These are phyloP conservation scores for Gossypium raimondii DNA, from an alignment of 345 rosid species.

Conservation along the genomic window DNA sequence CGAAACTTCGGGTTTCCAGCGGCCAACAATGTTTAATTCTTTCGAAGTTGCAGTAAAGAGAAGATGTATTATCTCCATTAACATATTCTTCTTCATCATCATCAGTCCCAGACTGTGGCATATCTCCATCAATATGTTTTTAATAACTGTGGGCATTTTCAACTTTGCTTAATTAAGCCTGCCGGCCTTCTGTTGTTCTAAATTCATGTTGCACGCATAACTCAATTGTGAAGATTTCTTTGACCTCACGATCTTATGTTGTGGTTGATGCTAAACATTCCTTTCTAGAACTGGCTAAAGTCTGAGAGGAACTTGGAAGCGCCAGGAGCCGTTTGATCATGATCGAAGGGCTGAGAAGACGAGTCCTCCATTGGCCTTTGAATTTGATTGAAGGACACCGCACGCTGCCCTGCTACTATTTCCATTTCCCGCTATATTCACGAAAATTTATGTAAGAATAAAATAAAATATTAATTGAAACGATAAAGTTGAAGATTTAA, in stretches of 20 bases:
- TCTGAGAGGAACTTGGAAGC: conserved; percentile 48
- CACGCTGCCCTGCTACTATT: no score
- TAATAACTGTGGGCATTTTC: neutral
- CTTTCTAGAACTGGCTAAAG: neutral
- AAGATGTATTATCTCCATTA: neutral
- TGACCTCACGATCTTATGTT: neutral
- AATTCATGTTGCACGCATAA: neutral
- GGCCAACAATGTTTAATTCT: neutral
- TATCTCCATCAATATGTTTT: neutral
- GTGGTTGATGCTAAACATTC: neutral
- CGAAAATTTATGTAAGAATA: no score
- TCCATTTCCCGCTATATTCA: no score
- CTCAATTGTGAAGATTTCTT: conserved; percentile 7
- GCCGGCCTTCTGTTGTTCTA: neutral
- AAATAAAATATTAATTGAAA: no score
- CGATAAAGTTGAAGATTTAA: no score
- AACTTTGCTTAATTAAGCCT: neutral
- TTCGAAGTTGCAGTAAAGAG: neutral
- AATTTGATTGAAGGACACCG: no score
- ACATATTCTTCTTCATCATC: neutral
- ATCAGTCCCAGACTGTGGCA: neutral
- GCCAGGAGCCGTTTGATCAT: conserved; percentile 26
- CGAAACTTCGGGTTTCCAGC: neutral
- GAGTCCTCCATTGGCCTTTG: conserved; percentile 55
- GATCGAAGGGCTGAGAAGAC: conserved; percentile 36